A percentile compares a stretch with the other conserved stretches of the same genome.
phyloP scores from a whole-genome alignment of 441 rosid genomes.

The California macrophylla region DNA sequence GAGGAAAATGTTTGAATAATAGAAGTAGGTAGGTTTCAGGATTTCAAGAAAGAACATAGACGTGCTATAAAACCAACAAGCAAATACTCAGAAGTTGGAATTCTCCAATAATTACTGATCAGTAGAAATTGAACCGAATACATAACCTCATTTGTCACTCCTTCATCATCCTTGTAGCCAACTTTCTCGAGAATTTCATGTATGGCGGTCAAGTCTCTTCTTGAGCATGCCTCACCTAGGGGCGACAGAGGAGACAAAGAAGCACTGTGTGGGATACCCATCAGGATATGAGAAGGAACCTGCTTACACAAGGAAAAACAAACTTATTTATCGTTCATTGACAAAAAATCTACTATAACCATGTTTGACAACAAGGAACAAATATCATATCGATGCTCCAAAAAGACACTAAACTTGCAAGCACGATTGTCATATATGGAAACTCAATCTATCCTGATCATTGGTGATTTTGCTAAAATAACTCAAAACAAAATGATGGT shows the following conservation, averaged over 20 bases:
- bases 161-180: slow-evolving; percentile 83
- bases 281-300: slow-evolving; percentile 77
- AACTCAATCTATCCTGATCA: not conserved
- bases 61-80: not conserved
- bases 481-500: not conserved
- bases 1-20: slow-evolving; percentile 8
- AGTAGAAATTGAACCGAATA: slow-evolving; percentile 16
- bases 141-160: slow-evolving; percentile 66
- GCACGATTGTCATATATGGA: not conserved
- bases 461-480: not conserved
- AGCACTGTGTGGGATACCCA: slow-evolving; percentile 64
- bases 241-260: slow-evolving; percentile 46
- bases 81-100: slow-evolving; percentile 1
- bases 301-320: slow-evolving; percentile 21
- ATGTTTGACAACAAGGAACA: not conserved
- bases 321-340: not conserved
- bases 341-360: not conserved
- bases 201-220: slow-evolving; percentile 66
- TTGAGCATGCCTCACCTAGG: slow-evolving; percentile 75
- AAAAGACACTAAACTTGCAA: not conserved
- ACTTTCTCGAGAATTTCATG: slow-evolving; percentile 61
- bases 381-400: not conserved
- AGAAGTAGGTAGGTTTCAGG: not conserved
- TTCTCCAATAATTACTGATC: not conserved
- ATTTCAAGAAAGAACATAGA: not conserved